Base-by-base conservation (phyloP, 805 yeast genomes). In the Wickerhamiella vanderwaltii region DNA sequence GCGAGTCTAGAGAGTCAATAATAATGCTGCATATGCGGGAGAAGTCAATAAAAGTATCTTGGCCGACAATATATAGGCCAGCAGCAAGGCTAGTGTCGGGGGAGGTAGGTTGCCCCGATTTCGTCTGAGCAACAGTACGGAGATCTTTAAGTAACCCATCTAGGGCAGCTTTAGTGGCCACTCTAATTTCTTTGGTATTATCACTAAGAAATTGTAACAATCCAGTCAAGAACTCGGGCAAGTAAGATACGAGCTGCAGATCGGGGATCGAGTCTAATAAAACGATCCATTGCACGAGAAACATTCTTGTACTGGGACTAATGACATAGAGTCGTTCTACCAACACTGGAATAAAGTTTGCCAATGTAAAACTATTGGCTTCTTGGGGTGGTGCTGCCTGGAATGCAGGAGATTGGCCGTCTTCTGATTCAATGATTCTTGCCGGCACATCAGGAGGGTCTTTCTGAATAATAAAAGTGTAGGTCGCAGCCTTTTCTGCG, bases 191-290 rank as follows among this genome's bases (percentile, higher is more conserved):
- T 41, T 78, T 75, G 47, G 85, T 85, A 2, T 88, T 69, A 50
- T 83, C 88, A 48, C 83, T 82, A 35, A 88, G 65, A 52, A 84
- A 88, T 15, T 77, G 71, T 35, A 88, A 66, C 46, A 88, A 64
- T 0, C 91, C 95, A 37, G 86, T 91, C 29, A 91, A 65, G 56
- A 91, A 85, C 29, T 87, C 81, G 1, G 98, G 95, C 36, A 91
- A 65, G 56, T 81, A 91, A 0, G 93, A 73, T 15, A 91, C 75
- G 44, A 91, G 65, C 52, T 88, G 95, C 41, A 88, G 66, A 41
- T 88, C 93, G 0, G 98, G 97, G 6, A 87, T 84, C 9, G 91
- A 85, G 59, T 88, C 91, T 37, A 91, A 66, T n/a, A 91, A 71
- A 48, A 85, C 80, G 36, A 91, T 69, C 98, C 98, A 91, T 39